These are phyloP conservation scores for Cicer chorassanicum DNA, from an alignment of 306 rosid genomes.

Conservation along the genomic window DNA sequence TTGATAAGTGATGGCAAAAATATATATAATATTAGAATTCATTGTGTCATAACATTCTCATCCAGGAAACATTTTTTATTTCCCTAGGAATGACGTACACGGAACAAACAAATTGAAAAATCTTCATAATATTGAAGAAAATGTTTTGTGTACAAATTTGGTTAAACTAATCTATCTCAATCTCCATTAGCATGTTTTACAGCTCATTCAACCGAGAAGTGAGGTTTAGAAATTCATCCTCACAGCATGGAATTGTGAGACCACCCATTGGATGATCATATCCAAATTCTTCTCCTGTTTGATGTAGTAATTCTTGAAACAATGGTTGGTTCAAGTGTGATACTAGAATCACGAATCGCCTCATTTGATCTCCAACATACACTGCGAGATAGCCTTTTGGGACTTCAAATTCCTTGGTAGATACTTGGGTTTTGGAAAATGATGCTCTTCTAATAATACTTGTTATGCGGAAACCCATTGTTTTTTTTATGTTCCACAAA, in stretches of 20 bases:
- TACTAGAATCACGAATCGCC: constrained; percentile 33
- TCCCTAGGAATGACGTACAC: neutral
- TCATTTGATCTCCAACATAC: constrained; percentile 43
- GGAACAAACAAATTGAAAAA: neutral
- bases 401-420: constrained; percentile 31
- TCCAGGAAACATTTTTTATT: constrained; percentile 15
- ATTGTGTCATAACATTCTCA: neutral
- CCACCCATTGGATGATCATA: constrained; percentile 41
- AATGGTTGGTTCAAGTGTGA: constrained; percentile 39
- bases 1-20: too few relatives aligned
- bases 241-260: constrained; percentile 49
- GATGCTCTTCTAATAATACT: constrained; percentile 36
- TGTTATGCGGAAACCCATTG: constrained; percentile 46
- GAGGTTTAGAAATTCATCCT: constrained; percentile 42
- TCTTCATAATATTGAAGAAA: neutral
- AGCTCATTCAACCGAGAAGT: constrained; percentile 38
- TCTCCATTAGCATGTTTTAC: constrained; percentile 5
- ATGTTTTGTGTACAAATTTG: constrained; percentile 32
- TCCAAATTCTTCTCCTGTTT: neutral
- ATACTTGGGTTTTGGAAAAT: constrained; percentile 14
- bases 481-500: neutral
- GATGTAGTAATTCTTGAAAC: constrained; percentile 45
- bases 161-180: constrained; percentile 24
- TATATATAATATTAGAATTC: too few relatives aligned
- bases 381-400: constrained; percentile 52